Percentiles rank a stretch among this genome's conserved stretches.
Conservation (phyloP, 129 eudicot genomes). For the Artemisia tridentata region DNA sequence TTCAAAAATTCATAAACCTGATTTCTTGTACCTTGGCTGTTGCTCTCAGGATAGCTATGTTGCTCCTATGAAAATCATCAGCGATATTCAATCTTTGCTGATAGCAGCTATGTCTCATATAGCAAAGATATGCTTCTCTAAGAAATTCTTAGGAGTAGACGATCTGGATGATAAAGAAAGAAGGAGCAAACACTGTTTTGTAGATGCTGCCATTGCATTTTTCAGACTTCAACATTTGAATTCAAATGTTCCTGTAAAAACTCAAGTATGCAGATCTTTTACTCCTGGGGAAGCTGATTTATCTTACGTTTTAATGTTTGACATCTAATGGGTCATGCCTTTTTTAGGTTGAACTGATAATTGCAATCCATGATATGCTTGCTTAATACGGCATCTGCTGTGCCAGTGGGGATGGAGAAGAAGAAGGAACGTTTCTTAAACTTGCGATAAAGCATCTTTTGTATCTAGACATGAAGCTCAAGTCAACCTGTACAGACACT, state of each 20-base stretch:
- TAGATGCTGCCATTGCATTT: too few relatives aligned
- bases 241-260: too few relatives aligned
- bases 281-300: slow-evolving; percentile 7
- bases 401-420: slow-evolving; percentile 77
- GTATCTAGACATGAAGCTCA: slow-evolving; percentile 83
- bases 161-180: slow-evolving; percentile 52
- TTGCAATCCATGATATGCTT: slow-evolving; percentile 92
- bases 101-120: slow-evolving; percentile 76
- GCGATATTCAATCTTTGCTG: slow-evolving; percentile 72
- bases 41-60: slow-evolving; percentile 49
- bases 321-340: slow-evolving; percentile 1
- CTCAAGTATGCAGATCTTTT: too few relatives aligned
- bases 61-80: slow-evolving; percentile 46
- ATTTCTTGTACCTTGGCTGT: slow-evolving; percentile 23
- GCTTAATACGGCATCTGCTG: slow-evolving; percentile 96
- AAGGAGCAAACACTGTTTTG: slow-evolving; percentile 48
- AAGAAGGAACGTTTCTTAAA: too few relatives aligned
- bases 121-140: slow-evolving; percentile 46
- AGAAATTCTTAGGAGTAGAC: slow-evolving; percentile 49
- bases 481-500: slow-evolving; percentile 44
- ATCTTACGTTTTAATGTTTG: slow-evolving; percentile 3
- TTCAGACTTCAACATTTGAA: too few relatives aligned
- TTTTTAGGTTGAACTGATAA: too few relatives aligned
- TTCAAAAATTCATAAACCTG: slow-evolving; percentile 6
- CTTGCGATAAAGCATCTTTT: slow-evolving; percentile 90